These are phyloP conservation scores for Eucalyptus sp. DNA, from an alignment of 345 rosid genomes.

Conservation along the genomic window DNA sequence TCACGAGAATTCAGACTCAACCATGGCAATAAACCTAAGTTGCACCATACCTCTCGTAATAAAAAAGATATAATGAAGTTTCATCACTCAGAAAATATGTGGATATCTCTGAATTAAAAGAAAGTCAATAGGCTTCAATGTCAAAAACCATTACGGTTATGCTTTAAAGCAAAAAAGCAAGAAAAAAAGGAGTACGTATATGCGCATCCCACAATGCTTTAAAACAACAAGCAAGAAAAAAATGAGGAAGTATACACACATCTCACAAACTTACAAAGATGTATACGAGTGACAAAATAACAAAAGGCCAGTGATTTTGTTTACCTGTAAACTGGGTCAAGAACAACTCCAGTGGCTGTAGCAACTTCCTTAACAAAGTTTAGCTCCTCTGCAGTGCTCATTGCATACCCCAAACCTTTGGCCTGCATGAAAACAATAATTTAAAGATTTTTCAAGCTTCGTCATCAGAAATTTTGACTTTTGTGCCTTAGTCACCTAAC, in stretches of 20 bases:
- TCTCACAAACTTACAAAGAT: neutral
- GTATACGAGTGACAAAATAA: neutral
- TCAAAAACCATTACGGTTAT: neutral
- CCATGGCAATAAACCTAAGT: neutral
- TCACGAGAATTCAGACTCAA: neutral
- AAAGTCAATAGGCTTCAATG: neutral
- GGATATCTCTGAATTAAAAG: neutral
- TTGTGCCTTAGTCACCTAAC: neutral
- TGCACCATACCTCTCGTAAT: neutral
- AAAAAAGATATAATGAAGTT: neutral
- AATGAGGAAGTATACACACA: neutral
- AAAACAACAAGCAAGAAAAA: neutral
- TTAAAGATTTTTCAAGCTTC: neutral
- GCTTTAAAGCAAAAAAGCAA: neutral
- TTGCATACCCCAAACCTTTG: constrained; percentile 85
- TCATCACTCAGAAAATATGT: neutral
- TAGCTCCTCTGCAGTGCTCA: constrained; percentile 69
- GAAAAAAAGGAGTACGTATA: neutral
- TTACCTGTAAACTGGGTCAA: constrained; percentile 94
- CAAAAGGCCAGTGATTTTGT: neutral
- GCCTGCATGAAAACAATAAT: constrained; percentile 30
- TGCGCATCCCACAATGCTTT: neutral
- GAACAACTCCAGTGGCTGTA: constrained; percentile 60
- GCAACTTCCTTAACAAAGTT: constrained; percentile 76
- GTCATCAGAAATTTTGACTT: neutral